phyloP scores from a whole-genome alignment of 1,284 basidiomycete genomes.

The Ustilago crameri region DNA sequence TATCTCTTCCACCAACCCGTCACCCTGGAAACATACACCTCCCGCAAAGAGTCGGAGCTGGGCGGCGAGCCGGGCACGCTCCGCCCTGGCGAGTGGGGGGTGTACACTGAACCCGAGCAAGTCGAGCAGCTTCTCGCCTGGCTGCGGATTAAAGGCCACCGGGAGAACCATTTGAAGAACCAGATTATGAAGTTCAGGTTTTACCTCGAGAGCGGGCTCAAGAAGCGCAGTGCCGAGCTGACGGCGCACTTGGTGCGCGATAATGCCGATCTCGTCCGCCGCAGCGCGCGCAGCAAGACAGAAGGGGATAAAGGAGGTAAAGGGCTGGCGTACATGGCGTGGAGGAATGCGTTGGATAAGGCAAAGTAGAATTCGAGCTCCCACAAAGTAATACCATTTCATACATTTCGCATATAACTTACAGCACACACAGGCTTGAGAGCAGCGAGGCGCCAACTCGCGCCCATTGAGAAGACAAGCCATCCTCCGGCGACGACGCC shows the following conservation, averaged over 20 bases:
- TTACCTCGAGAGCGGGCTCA: conserved; percentile 83
- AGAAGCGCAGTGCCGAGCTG: conserved; percentile 49
- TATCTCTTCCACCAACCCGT: conserved; percentile 64
- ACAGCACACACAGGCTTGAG: too few relatives aligned
- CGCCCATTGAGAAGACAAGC: too few relatives aligned
- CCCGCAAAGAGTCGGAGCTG: conserved; percentile 64
- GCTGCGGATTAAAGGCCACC: conserved; percentile 89
- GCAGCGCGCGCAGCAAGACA: neutral
- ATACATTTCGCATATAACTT: neutral
- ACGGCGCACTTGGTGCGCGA: conserved; percentile 9
- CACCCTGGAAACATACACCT: conserved; percentile 6
- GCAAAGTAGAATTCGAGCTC: conserved; percentile 6
- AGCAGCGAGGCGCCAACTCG: too few relatives aligned
- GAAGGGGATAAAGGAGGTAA: neutral
- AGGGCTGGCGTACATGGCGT: conserved; percentile 24
- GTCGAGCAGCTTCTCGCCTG: conserved; percentile 84
- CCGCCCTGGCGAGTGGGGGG: conserved; percentile 83
- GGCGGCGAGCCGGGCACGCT: conserved; percentile 73
- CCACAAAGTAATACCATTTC: neutral
- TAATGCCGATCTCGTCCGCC: conserved; percentile 8
- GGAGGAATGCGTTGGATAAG: conserved; percentile 40
- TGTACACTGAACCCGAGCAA: conserved; percentile 87
- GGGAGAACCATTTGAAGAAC: conserved; percentile 85
- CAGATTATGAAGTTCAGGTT: conserved; percentile 83
- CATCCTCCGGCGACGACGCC: too few relatives aligned